Conservation (phyloP, 2,329 filamentous ascomycete species). For the Plectosphaerella plurivora region DNA sequence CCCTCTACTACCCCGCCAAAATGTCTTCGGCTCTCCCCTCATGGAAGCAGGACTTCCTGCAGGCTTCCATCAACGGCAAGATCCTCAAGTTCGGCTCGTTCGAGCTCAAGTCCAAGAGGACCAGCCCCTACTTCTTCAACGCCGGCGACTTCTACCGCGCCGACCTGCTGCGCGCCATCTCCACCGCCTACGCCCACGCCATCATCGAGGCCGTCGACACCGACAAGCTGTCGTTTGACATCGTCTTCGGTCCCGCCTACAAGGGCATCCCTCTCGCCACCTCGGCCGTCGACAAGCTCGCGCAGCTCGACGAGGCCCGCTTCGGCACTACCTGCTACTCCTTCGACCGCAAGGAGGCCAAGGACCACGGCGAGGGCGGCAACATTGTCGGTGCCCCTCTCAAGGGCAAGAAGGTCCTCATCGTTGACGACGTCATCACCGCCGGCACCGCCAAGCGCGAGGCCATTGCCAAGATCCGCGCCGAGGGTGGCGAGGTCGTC, state of each 20-base stretch:
- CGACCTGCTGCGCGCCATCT: slow-evolving; percentile 71
- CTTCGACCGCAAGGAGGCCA: slow-evolving; percentile 95
- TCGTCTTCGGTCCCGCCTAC: slow-evolving; percentile 92
- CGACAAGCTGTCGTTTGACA: slow-evolving; percentile 59
- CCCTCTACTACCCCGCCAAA: slow-evolving; percentile 7
- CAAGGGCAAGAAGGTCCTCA: slow-evolving; percentile 78
- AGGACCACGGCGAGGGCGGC: slow-evolving; percentile 93
- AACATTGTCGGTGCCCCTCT: slow-evolving; percentile 84
- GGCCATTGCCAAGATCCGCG: slow-evolving; percentile 82
- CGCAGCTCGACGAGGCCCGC: slow-evolving; percentile 58
- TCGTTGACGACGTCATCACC: slow-evolving; percentile 96
- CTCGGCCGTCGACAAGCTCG: slow-evolving; percentile 70
- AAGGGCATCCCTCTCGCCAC: slow-evolving; percentile 93
- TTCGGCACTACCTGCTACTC: slow-evolving; percentile 74
- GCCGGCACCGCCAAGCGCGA: slow-evolving; percentile 92
- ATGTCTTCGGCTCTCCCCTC: slow-evolving; percentile 45
- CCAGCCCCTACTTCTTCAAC: slow-evolving; percentile 97
- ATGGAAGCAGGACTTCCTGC: slow-evolving; percentile 71
- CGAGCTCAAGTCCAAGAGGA: slow-evolving; percentile 87
- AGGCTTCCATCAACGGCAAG: slow-evolving; percentile 61
- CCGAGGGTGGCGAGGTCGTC: slow-evolving; percentile 77
- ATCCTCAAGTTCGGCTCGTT: slow-evolving; percentile 80
- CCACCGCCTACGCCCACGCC: slow-evolving; percentile 72
- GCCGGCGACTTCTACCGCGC: slow-evolving; percentile 85
- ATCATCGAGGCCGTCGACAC: slow-evolving; percentile 45